Base-by-base conservation (phyloP, 1,284 basidiomycete species). In the Melampsora americana region DNA sequence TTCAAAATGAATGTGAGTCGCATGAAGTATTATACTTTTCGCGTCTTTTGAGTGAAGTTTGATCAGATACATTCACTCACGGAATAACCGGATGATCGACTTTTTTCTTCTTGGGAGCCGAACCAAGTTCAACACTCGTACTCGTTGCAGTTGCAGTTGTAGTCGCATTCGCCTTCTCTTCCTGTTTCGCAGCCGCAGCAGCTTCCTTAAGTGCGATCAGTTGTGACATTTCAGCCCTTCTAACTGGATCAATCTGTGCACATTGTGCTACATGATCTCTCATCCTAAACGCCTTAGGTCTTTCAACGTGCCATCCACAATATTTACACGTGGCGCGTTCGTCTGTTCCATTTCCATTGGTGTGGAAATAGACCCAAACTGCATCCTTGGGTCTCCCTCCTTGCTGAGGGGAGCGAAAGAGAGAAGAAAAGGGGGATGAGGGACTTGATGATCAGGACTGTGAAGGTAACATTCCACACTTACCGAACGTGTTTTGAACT, bases 211-310 rank as follows among this genome's bases (percentile, higher is more conserved):
- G 50, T 56, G 35, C 75, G 48, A 77, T 75, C 30, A 77, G 44
- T 61, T 68, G 71, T 16, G 50, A 48, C 73, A 73, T 77, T 32
- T 75, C 71, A 32, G 61, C 68, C 26, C 67, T 16, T 12, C 50
- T 50, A 20, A 46, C 56, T 39, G 67, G 66, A 39, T 69, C 67
- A 18, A 80, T 66, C 14, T 69, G 30, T 18, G 72, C 77, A 77
- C 81, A 82, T 26, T 72, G 39, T 3, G 71, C 32, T 20, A 79
- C 71, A 76, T 82, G 81, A 30, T 77, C 66, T 48, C 81, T 77
- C 80, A 81, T 80, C 3, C 81, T 77, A 66, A 81, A 81, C 14
- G 81, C 80, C 77, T 82, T 82, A 0, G 81, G 81, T 46, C 80
- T 78, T 32, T 82, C 81, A 12, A 79, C 78, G 61, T 75, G 78